Percentiles rank a stretch among this genome's conserved stretches.
These are phyloP conservation scores for Brassica cretica DNA, from an alignment of 345 rosid genomes.

Conservation along the genomic window DNA sequence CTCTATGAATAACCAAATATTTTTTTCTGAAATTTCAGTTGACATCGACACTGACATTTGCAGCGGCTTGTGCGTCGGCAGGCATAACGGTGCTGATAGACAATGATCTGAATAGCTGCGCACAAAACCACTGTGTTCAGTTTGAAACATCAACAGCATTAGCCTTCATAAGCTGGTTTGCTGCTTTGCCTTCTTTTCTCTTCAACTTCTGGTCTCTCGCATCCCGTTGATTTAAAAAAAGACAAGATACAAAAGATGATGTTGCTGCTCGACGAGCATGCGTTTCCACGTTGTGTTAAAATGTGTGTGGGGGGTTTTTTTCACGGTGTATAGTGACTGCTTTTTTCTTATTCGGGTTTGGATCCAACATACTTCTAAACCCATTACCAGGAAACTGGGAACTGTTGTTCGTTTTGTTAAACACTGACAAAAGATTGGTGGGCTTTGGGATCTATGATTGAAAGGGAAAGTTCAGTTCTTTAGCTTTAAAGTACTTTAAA, in stretches of 20 bases:
- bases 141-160: constrained; percentile 74
- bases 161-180: constrained; percentile 79
- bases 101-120: constrained; percentile 56
- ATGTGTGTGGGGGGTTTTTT: not conserved
- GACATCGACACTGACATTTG: constrained; percentile 72
- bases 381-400: constrained; percentile 8
- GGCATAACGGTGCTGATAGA: constrained; percentile 73
- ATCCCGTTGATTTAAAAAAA: constrained; percentile 42
- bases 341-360: constrained; percentile 24
- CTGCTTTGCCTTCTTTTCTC: constrained; percentile 64
- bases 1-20: not conserved
- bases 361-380: constrained; percentile 27
- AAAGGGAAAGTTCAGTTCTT: not conserved
- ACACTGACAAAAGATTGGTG: constrained; percentile 11
- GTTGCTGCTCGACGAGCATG: not conserved
- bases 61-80: constrained; percentile 87
- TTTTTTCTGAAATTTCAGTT: constrained; percentile 42
- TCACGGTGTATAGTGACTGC: constrained; percentile 31
- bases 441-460: constrained; percentile 10
- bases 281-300: constrained; percentile 10
- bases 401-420: constrained; percentile 27
- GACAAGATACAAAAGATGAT: constrained; percentile 7
- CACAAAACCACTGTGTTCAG: constrained; percentile 59
- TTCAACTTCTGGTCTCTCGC: constrained; percentile 83
- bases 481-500: not conserved